Conservation (phyloP, 768 basidiomycete genomes). For the Agaricus subrufescens region DNA sequence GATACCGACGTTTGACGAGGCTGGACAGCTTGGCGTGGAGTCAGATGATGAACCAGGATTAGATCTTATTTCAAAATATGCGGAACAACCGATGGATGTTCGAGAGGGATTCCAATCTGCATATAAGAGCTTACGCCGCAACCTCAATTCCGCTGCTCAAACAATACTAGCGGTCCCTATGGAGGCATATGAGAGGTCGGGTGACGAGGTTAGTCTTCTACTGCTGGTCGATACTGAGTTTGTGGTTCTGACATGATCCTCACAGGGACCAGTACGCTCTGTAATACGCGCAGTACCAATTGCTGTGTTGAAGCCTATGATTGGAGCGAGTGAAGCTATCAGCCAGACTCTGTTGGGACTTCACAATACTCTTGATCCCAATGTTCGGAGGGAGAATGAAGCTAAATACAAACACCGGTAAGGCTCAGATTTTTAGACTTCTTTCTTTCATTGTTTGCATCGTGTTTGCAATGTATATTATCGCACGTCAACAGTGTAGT, state of each 20-base stretch:
- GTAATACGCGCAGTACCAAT: slow-evolving; percentile 97
- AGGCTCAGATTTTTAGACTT: slow-evolving; percentile 7
- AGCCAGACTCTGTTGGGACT: slow-evolving; percentile 93
- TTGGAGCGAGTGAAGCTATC: slow-evolving; percentile 94
- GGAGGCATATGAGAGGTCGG: slow-evolving; percentile 96
- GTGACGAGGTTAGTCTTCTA: slow-evolving; percentile 68
- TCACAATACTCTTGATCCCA: slow-evolving; percentile 89
- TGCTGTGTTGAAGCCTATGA: slow-evolving; percentile 96
- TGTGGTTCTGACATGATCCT: slow-evolving; percentile 4
- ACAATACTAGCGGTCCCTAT: slow-evolving; percentile 98
- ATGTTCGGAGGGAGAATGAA: slow-evolving; percentile 74
- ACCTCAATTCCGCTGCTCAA: slow-evolving; percentile 92
- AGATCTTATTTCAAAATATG: slow-evolving; percentile 82
- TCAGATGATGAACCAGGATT: slow-evolving; percentile 37
- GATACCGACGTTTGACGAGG: slow-evolving; percentile 31
- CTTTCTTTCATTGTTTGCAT: slow-evolving; percentile 1
- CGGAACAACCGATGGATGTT: slow-evolving; percentile 82
- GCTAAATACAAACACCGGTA: slow-evolving; percentile 91
- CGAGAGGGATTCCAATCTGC: slow-evolving; percentile 87
- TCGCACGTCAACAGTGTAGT: slow-evolving; percentile 7
- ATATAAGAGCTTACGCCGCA: slow-evolving; percentile 83
- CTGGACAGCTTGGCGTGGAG: slow-evolving; percentile 21
- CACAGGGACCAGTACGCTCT: slow-evolving; percentile 85
- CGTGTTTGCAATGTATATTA: slow-evolving; percentile 9
- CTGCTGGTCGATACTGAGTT: not conserved